Evolutionary conservation across 23 red algal genomes (phyloP).

Genomic region (Cyanidium caldarium): DNA sequence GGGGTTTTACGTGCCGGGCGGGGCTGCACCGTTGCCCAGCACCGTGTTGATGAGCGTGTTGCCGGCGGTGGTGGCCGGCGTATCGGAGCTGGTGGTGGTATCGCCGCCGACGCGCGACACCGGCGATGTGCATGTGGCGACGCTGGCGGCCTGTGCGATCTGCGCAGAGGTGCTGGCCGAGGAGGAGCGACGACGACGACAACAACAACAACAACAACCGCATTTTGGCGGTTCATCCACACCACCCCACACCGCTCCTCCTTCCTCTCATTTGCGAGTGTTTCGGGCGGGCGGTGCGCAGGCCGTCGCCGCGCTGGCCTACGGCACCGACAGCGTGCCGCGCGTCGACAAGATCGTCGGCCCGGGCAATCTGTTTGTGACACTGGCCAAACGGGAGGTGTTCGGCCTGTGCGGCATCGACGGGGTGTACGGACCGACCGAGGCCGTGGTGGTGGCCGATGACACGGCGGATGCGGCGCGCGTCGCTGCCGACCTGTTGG

Average conservation of each 20-base stretch:
- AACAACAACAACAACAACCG: too few relatives aligned
- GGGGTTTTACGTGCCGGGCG: conserved; percentile 95
- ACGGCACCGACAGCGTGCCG: conserved; percentile 70
- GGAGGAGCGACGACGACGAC: too few relatives aligned
- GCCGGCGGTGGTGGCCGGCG: conserved; percentile 74
- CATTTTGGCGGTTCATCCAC: too few relatives aligned
- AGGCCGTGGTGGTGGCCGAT: conserved; percentile 80
- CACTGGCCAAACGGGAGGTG: conserved; percentile 73
- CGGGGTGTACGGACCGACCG: conserved; percentile 70
- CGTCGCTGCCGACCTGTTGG: conserved; percentile 71
- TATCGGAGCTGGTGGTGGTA: conserved; percentile 37
- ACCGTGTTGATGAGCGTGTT: conserved; percentile 78
- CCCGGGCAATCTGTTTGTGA: conserved; percentile 91
- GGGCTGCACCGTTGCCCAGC: conserved; percentile 78
- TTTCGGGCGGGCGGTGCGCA: conserved; percentile 80
- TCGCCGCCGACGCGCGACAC: conserved; percentile 33
- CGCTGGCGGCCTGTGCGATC: conserved; percentile 17
- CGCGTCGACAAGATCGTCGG: conserved; percentile 93
- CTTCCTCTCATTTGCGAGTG: conserved; percentile 47
- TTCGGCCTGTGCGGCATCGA: conserved; percentile 82
- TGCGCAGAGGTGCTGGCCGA: conserved; percentile 17
- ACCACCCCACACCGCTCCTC: too few relatives aligned
- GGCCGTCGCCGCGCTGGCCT: conserved; percentile 83
- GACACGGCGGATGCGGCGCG: conserved; percentile 30
- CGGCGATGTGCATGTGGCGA: not conserved